phyloP scores from a whole-genome alignment of 228 moss, liverwort and hornwort genomes.

The Sphagnum magellanicum region DNA sequence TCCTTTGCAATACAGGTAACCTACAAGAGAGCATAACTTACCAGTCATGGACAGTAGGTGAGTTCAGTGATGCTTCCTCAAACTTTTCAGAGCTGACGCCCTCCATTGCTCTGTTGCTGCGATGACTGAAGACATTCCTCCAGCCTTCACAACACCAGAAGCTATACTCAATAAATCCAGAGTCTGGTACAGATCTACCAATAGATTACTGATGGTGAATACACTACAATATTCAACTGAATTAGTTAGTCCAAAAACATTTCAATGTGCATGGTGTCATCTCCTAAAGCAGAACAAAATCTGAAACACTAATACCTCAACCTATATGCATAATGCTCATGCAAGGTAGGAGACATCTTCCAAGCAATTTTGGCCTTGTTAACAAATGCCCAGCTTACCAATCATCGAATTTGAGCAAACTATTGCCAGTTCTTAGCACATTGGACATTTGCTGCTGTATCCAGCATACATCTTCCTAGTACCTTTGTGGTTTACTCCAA shows the following conservation, averaged over 20 bases:
- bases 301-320: background rate
- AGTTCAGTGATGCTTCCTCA: conserved; percentile 26
- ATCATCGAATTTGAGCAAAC: too few species aligned
- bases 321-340: too few species aligned
- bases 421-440: too few species aligned
- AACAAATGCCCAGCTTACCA: too few species aligned
- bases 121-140: conserved; percentile 41
- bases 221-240: background rate
- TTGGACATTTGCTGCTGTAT: too few species aligned
- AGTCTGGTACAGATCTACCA: background rate
- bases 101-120: conserved; percentile 26
- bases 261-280: background rate
- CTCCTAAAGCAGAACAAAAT: background rate
- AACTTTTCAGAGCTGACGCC: conserved; percentile 40
- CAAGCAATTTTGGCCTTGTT: too few species aligned
- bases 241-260: background rate
- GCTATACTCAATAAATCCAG: background rate
- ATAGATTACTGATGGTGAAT: background rate
- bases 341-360: too few species aligned
- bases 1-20: background rate
- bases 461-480: too few species aligned
- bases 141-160: conserved; percentile 21
- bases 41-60: conserved; percentile 52
- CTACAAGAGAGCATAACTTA: conserved; percentile 4
- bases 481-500: too few species aligned